Evolutionary conservation across 768 basidiomycete species (phyloP), one percentile per base, ranked within the genome.

Genomic region (Collybia sp.): DNA sequence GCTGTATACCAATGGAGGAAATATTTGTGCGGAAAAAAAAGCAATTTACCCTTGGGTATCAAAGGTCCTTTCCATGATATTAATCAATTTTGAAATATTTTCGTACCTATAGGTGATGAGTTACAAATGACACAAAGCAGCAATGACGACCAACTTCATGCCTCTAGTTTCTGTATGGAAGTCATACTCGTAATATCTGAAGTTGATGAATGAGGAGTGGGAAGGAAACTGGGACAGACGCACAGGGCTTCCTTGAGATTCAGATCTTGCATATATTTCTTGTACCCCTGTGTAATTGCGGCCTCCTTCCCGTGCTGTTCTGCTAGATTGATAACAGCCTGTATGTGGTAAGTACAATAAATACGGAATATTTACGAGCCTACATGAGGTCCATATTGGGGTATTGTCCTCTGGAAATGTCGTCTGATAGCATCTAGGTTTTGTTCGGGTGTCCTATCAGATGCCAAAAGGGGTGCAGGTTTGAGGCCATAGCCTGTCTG

Each of bases 151-250:
- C 45, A 50, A 91, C 86, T 89, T 91, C 95, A 98, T 96, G 16
- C 95, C 94, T 59, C 80, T 85, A 10, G 93, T 95, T 63, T 96
- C 92, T 2, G 71, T 76, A 64, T 97, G 95, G 62, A 97, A 98
- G 62, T 97, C 95, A 58, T 93, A 97, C 58, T 83, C 85, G 50
- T 71, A 67, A 55, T 91, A 92, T 51, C 87, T 90, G 52, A n/a
- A 15, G 42, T 9, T 49, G 37, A 50, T 47, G 40, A 45, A 25
- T 46, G 30, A 36, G 43, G 12, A 44, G 12, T 32, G 36, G 33
- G 30, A 17, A 18, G 30, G 30, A 16, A 8, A 15, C 17, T 30
- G 34, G 20, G 38, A 18, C 31, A 36, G 6, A 61, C 80, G 37
- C 57, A 88, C 86, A 68, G 69, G 15, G 78, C 73, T 54, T 85